A percentile compares a stretch with the other conserved stretches of the same genome.
These are phyloP conservation scores for Phallus indusiatus DNA, from an alignment of 768 basidiomycete species.

Conservation along the genomic window DNA sequence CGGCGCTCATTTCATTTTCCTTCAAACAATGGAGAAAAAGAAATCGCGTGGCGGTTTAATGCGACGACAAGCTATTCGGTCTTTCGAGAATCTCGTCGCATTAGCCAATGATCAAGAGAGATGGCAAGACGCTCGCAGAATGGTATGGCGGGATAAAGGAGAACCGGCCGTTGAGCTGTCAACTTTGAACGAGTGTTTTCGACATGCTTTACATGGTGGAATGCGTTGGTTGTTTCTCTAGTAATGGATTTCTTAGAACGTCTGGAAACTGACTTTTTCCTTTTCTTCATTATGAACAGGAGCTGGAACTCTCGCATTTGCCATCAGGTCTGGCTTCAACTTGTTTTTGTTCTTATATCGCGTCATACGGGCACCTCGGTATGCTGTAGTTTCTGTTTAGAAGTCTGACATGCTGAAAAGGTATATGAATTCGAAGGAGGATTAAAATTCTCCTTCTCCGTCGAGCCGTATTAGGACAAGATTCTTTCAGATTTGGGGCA, in stretches of 20 bases:
- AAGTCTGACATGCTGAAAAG: too few relatives aligned
- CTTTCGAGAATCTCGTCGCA: constrained; percentile 77
- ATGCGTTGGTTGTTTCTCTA: constrained; percentile 43
- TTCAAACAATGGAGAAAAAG: neutral
- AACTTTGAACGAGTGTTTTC: constrained; percentile 53
- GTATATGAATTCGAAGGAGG: too few relatives aligned
- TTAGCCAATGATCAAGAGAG: constrained; percentile 78
- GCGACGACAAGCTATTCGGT: constrained; percentile 45
- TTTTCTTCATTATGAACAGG: constrained; percentile 35
- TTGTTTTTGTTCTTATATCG: constrained; percentile 69
- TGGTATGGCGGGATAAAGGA: constrained; percentile 75
- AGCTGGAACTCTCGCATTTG: constrained; percentile 71
- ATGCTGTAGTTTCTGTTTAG: constrained; percentile 10
- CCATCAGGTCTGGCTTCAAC: constrained; percentile 76
- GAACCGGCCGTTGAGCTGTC: constrained; percentile 63
- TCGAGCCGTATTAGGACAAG: constrained; percentile 75
- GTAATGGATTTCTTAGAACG: neutral
- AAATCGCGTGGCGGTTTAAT: neutral
- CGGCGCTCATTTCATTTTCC: neutral
- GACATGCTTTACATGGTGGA: constrained; percentile 64
- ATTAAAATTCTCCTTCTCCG: constrained; percentile 57
- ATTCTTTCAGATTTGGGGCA: constrained; percentile 75
- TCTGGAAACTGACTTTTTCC: neutral
- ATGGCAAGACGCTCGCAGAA: constrained; percentile 61
- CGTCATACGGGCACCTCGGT: constrained; percentile 61